phyloP scores from a whole-genome alignment of 139 green algal genomes.

The Chlorella sp. region DNA sequence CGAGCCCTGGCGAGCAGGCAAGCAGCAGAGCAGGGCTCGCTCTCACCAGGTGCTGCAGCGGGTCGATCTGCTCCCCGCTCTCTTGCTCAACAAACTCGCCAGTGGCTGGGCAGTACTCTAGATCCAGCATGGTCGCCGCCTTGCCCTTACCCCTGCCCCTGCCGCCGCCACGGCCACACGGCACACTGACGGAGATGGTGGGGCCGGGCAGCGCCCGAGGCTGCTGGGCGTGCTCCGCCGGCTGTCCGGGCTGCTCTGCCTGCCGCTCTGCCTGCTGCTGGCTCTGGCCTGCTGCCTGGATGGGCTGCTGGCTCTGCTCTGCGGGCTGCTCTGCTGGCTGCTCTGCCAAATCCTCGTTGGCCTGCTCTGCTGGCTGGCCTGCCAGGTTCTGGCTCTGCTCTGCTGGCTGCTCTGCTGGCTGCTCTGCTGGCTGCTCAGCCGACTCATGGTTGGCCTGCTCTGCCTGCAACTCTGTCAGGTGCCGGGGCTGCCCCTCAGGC shows the following conservation, averaged over 20 bases:
- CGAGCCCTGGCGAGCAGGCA: not conserved
- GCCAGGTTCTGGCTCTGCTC: not conserved
- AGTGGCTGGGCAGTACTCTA: not conserved
- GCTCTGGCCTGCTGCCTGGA: not conserved
- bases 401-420: not conserved
- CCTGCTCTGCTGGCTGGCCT: not conserved
- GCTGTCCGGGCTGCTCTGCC: not conserved
- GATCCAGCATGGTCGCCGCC: not conserved
- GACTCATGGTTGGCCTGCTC: not conserved
- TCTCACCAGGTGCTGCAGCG: not conserved
- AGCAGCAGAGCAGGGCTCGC: not conserved
- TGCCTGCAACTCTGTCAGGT: not conserved
- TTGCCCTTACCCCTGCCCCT: not conserved
- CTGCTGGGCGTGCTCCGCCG: not conserved
- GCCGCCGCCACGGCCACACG: not conserved
- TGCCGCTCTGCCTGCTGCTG: slow-evolving; percentile 13
- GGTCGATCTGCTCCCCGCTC: not conserved
- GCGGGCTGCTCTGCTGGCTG: not conserved
- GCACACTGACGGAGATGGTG: slow-evolving; percentile 4
- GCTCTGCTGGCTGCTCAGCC: not conserved
- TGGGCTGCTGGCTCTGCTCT: not conserved
- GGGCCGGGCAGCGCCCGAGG: not conserved
- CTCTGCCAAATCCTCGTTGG: not conserved
- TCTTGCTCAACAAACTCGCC: not conserved
- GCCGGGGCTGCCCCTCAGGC: not conserved